A percentile compares a stretch with the other conserved stretches of the same genome.
These are phyloP conservation scores for Cryphonectria japonica DNA, from an alignment of 2,329 filamentous ascomycete genomes.

Conservation along the genomic window DNA sequence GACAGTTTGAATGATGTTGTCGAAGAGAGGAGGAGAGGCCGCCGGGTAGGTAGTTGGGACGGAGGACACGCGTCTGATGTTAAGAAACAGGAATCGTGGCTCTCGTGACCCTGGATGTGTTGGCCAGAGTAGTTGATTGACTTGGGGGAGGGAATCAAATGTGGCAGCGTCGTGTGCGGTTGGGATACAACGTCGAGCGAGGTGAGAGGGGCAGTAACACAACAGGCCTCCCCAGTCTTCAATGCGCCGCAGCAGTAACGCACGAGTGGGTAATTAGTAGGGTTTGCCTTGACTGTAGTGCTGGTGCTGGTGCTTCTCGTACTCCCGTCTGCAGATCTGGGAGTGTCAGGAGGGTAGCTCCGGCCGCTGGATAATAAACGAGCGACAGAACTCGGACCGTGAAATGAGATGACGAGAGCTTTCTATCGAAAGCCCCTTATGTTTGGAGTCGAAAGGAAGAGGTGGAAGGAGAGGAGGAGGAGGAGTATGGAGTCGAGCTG, in stretches of 20 bases:
- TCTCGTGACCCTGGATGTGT: background rate
- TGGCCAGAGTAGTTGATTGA: background rate
- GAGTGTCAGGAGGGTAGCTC: background rate
- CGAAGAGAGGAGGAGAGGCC: background rate
- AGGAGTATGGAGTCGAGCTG: background rate
- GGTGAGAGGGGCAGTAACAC: background rate
- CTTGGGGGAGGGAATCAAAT: background rate
- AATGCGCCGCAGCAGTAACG: background rate
- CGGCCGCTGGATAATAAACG: background rate
- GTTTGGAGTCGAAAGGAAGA: background rate
- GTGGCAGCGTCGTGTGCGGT: background rate
- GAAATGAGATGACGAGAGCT: background rate
- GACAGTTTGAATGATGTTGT: background rate
- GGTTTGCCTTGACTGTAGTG: background rate
- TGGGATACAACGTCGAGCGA: background rate
- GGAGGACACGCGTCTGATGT: constrained; percentile 5
- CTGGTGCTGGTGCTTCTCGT: background rate
- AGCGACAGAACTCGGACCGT: background rate
- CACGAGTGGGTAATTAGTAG: background rate
- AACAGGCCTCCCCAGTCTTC: background rate
- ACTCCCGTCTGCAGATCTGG: background rate
- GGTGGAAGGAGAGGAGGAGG: background rate
- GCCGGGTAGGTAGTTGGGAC: background rate
- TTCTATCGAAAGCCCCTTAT: background rate
- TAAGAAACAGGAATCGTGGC: background rate